Evolutionary conservation across 2,329 filamentous ascomycete species (phyloP).

Genomic region (Dothistroma pini): DNA sequence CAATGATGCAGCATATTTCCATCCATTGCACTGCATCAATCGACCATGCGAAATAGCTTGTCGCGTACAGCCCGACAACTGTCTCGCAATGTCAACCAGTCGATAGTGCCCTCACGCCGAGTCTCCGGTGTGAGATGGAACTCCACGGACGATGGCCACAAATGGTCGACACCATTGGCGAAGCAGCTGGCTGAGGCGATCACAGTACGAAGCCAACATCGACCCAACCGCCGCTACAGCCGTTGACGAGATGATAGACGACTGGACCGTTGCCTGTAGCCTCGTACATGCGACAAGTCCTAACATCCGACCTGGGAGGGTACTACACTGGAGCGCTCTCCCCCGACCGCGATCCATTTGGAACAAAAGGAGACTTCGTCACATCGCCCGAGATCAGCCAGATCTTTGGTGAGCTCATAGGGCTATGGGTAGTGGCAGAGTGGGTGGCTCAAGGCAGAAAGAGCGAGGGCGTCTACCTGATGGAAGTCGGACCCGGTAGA

Average conservation of each 20-base stretch:
- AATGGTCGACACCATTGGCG: slow-evolving; percentile 91
- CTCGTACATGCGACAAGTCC: slow-evolving; percentile 96
- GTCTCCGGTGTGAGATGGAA: slow-evolving; percentile 40
- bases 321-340: slow-evolving; percentile 77
- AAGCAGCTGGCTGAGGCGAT: slow-evolving; percentile 85
- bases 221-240: neutral
- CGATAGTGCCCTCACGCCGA: slow-evolving; percentile 15
- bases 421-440: slow-evolving; percentile 92
- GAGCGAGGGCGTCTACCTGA: slow-evolving; percentile 72
- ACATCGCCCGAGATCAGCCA: slow-evolving; percentile 98
- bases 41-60: slow-evolving; percentile 30
- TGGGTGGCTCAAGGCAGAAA: slow-evolving; percentile 88
- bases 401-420: slow-evolving; percentile 90
- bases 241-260: slow-evolving; percentile 47
- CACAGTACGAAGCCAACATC: slow-evolving; percentile 54
- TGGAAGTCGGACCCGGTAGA: slow-evolving; percentile 90
- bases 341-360: slow-evolving; percentile 77
- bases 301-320: slow-evolving; percentile 83
- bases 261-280: slow-evolving; percentile 91
- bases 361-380: slow-evolving; percentile 89
- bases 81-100: slow-evolving; percentile 18
- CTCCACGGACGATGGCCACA: slow-evolving; percentile 34
- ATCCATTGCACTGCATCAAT: neutral
- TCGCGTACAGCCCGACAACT: slow-evolving; percentile 24
- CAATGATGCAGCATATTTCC: neutral